Percentiles rank a stretch among this genome's conserved stretches.
Evolutionary conservation across 768 basidiomycete species (phyloP).

Genomic region (Russula foetens): DNA sequence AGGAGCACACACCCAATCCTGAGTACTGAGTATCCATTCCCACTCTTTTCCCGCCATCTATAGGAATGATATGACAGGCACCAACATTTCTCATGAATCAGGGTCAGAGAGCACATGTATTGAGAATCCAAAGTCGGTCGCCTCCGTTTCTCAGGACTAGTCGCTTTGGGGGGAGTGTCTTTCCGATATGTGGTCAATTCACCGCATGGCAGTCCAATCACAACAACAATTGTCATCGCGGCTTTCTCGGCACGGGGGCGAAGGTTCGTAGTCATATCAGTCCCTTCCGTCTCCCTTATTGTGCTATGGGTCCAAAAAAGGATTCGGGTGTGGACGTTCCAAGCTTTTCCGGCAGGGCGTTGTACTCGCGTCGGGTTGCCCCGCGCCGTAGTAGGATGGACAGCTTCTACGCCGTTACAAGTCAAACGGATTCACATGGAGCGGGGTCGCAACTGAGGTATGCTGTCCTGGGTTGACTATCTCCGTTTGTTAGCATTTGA

Average conservation of each 20-base stretch:
- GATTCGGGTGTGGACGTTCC: background rate
- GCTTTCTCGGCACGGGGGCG: background rate
- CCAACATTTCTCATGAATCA: conserved; percentile 10
- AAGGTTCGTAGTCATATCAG: background rate
- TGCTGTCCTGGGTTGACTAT: background rate
- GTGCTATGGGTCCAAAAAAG: background rate
- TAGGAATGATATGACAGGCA: conserved; percentile 4
- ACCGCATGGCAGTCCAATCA: background rate
- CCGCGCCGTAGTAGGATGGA: background rate
- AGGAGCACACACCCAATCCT: background rate
- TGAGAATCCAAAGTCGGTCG: background rate
- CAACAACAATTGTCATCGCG: conserved; percentile 1
- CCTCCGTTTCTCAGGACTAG: background rate
- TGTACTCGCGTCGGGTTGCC: background rate
- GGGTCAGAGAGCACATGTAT: background rate
- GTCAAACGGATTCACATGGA: background rate
- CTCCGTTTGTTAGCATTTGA: background rate
- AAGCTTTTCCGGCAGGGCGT: background rate
- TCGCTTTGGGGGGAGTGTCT: background rate
- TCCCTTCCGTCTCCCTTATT: background rate
- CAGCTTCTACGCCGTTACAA: background rate
- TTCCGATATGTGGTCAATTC: background rate
- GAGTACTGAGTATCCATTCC: background rate
- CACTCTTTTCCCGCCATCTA: conserved; percentile 5
- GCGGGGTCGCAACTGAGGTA: background rate